Conservation (phyloP, 805 yeast genomes). For the Yarrowia phangngaensis region DNA sequence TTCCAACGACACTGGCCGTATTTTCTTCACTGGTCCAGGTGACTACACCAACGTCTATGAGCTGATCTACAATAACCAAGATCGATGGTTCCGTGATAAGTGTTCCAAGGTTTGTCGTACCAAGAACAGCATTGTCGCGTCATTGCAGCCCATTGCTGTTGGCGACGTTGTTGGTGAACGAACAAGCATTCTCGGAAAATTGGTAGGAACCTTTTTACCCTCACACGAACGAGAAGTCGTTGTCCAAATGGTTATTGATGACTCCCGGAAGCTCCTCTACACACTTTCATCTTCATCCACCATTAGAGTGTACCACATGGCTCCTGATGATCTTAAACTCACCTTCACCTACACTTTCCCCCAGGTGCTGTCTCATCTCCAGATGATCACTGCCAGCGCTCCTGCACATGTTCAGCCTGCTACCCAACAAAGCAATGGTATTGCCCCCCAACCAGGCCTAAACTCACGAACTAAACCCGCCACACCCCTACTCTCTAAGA, state of each 20-base stretch:
- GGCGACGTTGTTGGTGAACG: slow-evolving; percentile 17
- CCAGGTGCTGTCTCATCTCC: slow-evolving; percentile 35
- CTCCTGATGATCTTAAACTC: slow-evolving; percentile 41
- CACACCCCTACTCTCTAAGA: slow-evolving; percentile 34
- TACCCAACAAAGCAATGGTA: slow-evolving; percentile 2
- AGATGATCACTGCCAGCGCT: slow-evolving; percentile 32
- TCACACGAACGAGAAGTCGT: slow-evolving; percentile 51
- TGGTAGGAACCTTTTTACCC: slow-evolving; percentile 35
- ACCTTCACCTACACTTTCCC: slow-evolving; percentile 36
- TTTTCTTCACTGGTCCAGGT: slow-evolving; percentile 77
- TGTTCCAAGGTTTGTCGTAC: slow-evolving; percentile 83
- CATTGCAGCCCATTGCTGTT: slow-evolving; percentile 30
- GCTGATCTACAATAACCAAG: slow-evolving; percentile 72
- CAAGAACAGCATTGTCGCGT: slow-evolving; percentile 52
- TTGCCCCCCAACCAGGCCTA: neutral
- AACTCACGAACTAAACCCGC: slow-evolving; percentile 13
- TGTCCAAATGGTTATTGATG: slow-evolving; percentile 66
- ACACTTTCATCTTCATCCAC: slow-evolving; percentile 76
- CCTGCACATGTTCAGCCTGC: slow-evolving; percentile 1
- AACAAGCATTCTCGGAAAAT: slow-evolving; percentile 29
- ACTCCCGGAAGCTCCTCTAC: slow-evolving; percentile 71
- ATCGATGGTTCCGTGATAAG: slow-evolving; percentile 80
- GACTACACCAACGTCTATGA: slow-evolving; percentile 83
- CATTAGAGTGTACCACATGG: slow-evolving; percentile 72
- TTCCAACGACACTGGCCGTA: slow-evolving; percentile 64